Base-by-base conservation (phyloP, 2,329 filamentous ascomycete species). In the Arthrobotrys conoides region DNA sequence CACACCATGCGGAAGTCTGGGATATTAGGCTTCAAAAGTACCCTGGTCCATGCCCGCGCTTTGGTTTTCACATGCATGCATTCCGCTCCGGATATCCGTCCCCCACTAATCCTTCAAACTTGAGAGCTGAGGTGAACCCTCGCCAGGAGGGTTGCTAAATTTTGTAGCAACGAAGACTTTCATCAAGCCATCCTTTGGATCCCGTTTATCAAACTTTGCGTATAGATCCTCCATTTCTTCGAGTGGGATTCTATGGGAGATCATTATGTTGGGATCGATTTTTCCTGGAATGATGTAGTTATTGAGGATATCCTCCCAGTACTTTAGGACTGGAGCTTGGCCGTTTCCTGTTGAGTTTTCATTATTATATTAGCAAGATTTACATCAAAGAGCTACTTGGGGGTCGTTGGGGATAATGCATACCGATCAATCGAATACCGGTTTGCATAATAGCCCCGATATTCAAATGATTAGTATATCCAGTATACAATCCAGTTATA, bases 201-300 rank as follows among this genome's bases (percentile, higher is more conserved):
- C 86, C 22, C 85, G 82, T 36, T 84, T 82, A 76, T 91, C 87
- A 77, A 91, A 92, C 82, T 87, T 87, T 79, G 86, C 85, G 82
- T 93, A 93, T 0, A 92, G 86, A 82, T 89, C 88, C 71, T 89
- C 90, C 75, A 92, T 87, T 81, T 94, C 92, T 79, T 95, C 91
- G 2, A 96, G 87, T 33, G 88, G 87, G 66, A 93, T 89, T 12
- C 93, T 90, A 84, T 96, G 93, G 6, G 91, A 92, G 0, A 96
- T 86, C 92, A 96, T 96, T 83, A 92, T 90, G 41, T 91, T 84
- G 0, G 93, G 92, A 76, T 96, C 33, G 33, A 36, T 36, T 36
- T 36, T 36, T 1, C 8, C 33, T 9, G 33, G 33, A 10, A 36
- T 36, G 5, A 36, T 36, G 33, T 36, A 36, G 33, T 36, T 36